Evolutionary conservation across 306 rosid species (phyloP).

Genomic region (Alnus rubra): DNA sequence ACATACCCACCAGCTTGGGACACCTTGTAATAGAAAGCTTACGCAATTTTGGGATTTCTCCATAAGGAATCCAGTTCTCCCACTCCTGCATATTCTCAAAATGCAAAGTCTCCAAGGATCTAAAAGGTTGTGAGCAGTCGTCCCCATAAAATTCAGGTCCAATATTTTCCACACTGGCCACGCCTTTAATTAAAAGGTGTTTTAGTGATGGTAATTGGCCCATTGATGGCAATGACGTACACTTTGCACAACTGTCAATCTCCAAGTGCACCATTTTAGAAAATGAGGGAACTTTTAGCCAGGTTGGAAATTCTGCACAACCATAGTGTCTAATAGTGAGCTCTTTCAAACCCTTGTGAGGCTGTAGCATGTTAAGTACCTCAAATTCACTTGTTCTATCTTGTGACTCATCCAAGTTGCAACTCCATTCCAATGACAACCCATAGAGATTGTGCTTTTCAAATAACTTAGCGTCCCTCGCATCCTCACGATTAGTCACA

Average conservation of each 20-base stretch:
- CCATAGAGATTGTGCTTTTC: neutral
- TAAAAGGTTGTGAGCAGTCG: neutral
- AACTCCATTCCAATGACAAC: neutral
- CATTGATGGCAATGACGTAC: neutral
- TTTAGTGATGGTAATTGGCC: neutral
- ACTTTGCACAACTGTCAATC: neutral
- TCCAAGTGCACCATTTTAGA: neutral
- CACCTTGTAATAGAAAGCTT: neutral
- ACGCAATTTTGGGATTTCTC: neutral
- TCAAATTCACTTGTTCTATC: neutral
- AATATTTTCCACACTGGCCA: neutral
- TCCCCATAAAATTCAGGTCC: slow-evolving; percentile 13
- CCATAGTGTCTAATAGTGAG: neutral
- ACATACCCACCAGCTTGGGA: neutral
- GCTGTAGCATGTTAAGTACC: neutral
- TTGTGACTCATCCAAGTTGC: too few species aligned
- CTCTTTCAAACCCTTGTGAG: neutral
- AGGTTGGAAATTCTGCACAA: neutral
- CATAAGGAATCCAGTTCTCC: neutral
- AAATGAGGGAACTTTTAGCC: slow-evolving; percentile 3
- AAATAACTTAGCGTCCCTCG: neutral
- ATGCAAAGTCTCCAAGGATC: neutral
- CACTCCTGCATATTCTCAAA: neutral
- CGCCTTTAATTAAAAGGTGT: neutral
- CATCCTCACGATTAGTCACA: neutral